These are phyloP conservation scores for Nematocida sp. DNA, from an alignment of 371 early-diverging fungal species.

Conservation along the genomic window DNA sequence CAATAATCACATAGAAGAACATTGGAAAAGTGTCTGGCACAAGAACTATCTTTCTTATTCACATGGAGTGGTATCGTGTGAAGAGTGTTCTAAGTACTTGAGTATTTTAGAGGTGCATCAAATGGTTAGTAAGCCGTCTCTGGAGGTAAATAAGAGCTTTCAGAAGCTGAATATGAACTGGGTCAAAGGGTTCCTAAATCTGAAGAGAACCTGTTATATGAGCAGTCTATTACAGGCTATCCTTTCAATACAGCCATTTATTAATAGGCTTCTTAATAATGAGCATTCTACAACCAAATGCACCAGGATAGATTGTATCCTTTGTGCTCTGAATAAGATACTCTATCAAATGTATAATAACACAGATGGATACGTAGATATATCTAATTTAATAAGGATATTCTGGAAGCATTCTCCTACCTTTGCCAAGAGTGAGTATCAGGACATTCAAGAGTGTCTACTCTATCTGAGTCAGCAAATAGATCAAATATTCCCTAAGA, in stretches of 20 bases:
- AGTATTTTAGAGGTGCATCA: not conserved
- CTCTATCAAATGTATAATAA: conserved; percentile 38
- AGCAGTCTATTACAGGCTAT: conserved; percentile 45
- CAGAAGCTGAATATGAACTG: conserved; percentile 27
- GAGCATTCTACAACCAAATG: not conserved
- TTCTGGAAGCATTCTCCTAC: conserved; percentile 21
- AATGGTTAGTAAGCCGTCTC: not conserved
- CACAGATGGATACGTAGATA: conserved; percentile 26
- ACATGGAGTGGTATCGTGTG: conserved; percentile 3
- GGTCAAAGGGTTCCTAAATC: conserved; percentile 51
- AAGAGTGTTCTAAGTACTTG: conserved; percentile 38
- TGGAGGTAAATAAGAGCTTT: not conserved
- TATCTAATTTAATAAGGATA: conserved; percentile 28
- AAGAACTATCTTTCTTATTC: not conserved
- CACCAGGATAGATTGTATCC: not conserved
- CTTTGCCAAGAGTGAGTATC: conserved; percentile 44
- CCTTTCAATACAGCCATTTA: conserved; percentile 16
- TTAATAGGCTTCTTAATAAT: conserved; percentile 2
- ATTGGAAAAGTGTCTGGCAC: conserved; percentile 31
- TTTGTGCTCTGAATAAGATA: conserved; percentile 29
- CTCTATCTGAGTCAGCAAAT: conserved; percentile 35
- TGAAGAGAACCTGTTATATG: conserved; percentile 55
- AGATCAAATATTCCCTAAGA: not conserved
- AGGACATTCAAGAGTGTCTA: conserved; percentile 37
- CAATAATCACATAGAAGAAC: conserved; percentile 12